Percentiles rank a stretch among this genome's conserved stretches.
These are phyloP conservation scores for Cylindrotheca fusiformis DNA, from an alignment of 108 stramenopile genomes.

Conservation along the genomic window DNA sequence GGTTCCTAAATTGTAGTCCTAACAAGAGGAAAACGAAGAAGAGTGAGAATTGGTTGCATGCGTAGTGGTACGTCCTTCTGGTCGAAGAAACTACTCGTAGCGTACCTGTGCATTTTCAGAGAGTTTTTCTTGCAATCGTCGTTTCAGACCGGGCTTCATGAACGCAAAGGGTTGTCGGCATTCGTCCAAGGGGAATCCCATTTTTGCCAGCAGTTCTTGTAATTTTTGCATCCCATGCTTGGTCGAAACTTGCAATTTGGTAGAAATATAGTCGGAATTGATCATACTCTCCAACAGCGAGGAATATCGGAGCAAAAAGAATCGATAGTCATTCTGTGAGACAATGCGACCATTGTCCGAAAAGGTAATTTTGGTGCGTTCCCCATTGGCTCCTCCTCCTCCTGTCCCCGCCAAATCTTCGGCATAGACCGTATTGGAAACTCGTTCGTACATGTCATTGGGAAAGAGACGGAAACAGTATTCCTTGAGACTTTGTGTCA, in stretches of 20 bases:
- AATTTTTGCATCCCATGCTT: slow-evolving; percentile 53
- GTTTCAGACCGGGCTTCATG: slow-evolving; percentile 67
- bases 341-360: slow-evolving; percentile 78
- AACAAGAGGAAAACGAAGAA: neutral
- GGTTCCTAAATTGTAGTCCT: slow-evolving; percentile 80
- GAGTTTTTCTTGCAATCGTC: slow-evolving; percentile 57
- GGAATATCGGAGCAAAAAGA: slow-evolving; percentile 78
- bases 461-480: slow-evolving; percentile 64
- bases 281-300: slow-evolving; percentile 78
- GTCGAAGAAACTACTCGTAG: neutral
- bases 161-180: slow-evolving; percentile 82
- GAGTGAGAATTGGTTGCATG: neutral
- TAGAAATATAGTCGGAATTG: slow-evolving; percentile 68
- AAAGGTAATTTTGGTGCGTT: slow-evolving; percentile 61
- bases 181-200: slow-evolving; percentile 81
- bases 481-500: slow-evolving; percentile 51
- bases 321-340: slow-evolving; percentile 64
- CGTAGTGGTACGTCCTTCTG: neutral
- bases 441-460: slow-evolving; percentile 60
- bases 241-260: slow-evolving; percentile 67
- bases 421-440: slow-evolving; percentile 60
- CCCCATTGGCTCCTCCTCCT: neutral
- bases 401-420: slow-evolving; percentile 50
- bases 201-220: slow-evolving; percentile 84
- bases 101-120: slow-evolving; percentile 64